These are phyloP conservation scores for Solanum hybrid DNA, from an alignment of 305 asterid species.

Conservation along the genomic window DNA sequence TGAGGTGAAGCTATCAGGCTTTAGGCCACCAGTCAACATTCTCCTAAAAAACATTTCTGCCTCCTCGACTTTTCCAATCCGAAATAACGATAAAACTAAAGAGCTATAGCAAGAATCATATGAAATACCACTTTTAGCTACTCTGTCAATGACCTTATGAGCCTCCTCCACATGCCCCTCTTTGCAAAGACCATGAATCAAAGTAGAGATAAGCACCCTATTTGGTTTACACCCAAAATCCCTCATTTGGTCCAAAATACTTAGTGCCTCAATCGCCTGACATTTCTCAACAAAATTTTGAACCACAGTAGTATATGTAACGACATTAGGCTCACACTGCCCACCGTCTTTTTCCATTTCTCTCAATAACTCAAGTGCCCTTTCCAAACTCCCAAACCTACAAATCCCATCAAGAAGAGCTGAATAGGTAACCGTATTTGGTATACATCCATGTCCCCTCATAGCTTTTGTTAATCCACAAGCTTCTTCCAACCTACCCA, in stretches of 20 bases:
- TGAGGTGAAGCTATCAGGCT: slow-evolving; percentile 52
- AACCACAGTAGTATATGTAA: slow-evolving; percentile 60
- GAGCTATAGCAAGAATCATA: slow-evolving; percentile 45
- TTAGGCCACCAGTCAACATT: slow-evolving; percentile 51
- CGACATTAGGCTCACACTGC: slow-evolving; percentile 45
- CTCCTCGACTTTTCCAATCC: slow-evolving; percentile 34
- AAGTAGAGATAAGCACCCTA: slow-evolving; percentile 35
- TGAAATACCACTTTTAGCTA: slow-evolving; percentile 23
- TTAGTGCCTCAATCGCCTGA: slow-evolving; percentile 40
- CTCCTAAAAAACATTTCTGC: slow-evolving; percentile 45
- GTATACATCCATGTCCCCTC: slow-evolving; percentile 57
- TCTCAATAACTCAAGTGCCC: slow-evolving; percentile 48
- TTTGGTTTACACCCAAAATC: slow-evolving; percentile 46
- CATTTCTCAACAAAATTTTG: slow-evolving; percentile 57
- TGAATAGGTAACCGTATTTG: slow-evolving; percentile 56
- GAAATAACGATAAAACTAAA: slow-evolving; percentile 46
- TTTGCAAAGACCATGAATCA: slow-evolving; percentile 58
- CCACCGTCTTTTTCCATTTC: slow-evolving; percentile 57
- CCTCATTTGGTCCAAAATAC: slow-evolving; percentile 46
- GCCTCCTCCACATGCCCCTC: slow-evolving; percentile 64
- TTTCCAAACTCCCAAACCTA: slow-evolving; percentile 46
- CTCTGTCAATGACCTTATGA: slow-evolving; percentile 31
- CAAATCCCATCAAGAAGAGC: slow-evolving; percentile 65
- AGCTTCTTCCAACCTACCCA: slow-evolving; percentile 60
- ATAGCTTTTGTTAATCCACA: slow-evolving; percentile 37